A percentile compares a stretch with the other conserved stretches of the same genome.
These are phyloP conservation scores for Penicillium paneum DNA, from an alignment of 2,329 filamentous ascomycete species.

Conservation along the genomic window DNA sequence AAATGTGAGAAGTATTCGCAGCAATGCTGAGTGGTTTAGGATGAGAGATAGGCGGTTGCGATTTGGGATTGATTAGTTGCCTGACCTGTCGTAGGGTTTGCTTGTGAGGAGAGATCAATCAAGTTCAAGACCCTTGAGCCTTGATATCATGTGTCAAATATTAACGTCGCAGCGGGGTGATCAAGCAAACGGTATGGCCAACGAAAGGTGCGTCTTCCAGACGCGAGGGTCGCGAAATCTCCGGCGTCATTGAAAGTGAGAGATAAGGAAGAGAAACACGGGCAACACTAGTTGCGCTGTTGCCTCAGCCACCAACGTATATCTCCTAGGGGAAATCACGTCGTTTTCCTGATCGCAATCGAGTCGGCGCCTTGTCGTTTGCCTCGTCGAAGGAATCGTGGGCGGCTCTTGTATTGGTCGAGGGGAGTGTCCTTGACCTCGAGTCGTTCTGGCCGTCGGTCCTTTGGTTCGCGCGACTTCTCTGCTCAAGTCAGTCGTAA, in stretches of 20 bases:
- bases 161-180: conserved; percentile 7
- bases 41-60: not conserved
- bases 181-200: conserved; percentile 10
- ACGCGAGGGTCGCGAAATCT: conserved; percentile 12
- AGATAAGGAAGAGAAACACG: not conserved
- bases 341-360: conserved; percentile 5
- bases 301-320: not conserved
- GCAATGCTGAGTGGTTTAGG: not conserved
- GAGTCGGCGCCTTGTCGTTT: conserved; percentile 5
- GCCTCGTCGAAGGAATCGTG: conserved; percentile 1
- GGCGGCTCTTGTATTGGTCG: not conserved
- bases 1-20: not conserved
- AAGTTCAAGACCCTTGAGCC: not conserved
- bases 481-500: not conserved
- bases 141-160: not conserved
- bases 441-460: not conserved
- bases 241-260: conserved; percentile 15
- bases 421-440: not conserved
- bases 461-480: not conserved
- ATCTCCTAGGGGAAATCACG: not conserved
- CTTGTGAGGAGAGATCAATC: not conserved
- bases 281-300: not conserved
- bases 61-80: not conserved
- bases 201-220: conserved; percentile 16
- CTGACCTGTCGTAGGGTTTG: not conserved